Percentiles rank a stretch among this genome's conserved stretches.
Evolutionary conservation across 352 stramenopile species (phyloP).

Genomic region (Phytophthora hibernalis): DNA sequence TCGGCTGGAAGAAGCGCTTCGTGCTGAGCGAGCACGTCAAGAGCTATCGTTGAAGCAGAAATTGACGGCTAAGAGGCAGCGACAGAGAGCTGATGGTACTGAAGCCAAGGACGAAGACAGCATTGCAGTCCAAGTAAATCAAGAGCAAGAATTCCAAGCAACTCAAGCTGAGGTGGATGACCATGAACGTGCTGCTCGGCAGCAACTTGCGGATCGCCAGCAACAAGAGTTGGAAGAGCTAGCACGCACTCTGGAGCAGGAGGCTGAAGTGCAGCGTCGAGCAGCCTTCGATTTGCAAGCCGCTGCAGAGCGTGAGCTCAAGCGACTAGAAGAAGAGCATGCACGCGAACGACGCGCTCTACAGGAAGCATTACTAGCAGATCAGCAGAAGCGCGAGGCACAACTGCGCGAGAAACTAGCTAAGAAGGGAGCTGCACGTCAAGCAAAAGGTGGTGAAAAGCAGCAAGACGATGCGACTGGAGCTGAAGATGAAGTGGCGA

Average conservation of each 20-base stretch:
- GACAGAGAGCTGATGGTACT: conserved; percentile 5
- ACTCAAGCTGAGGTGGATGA: conserved; percentile 34
- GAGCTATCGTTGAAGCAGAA: conserved; percentile 53
- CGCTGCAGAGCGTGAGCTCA: conserved; percentile 44
- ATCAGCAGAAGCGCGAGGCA: conserved; percentile 50
- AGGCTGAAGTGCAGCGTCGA: conserved; percentile 25
- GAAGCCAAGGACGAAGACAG: not conserved
- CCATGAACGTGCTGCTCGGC: conserved; percentile 18
- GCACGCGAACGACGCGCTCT: conserved; percentile 40
- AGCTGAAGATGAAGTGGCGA: conserved; percentile 33
- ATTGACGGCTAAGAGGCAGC: conserved; percentile 40
- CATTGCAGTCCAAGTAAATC: too few species aligned
- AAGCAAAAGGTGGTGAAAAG: conserved; percentile 27
- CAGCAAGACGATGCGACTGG: conserved; percentile 33
- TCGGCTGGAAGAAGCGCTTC: conserved; percentile 39
- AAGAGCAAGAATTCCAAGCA: conserved; percentile 12
- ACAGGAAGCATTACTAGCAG: conserved; percentile 36
- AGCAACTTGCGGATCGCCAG: conserved; percentile 32
- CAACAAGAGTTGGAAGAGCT: conserved; percentile 34
- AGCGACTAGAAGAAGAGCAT: conserved; percentile 60
- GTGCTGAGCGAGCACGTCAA: conserved; percentile 42
- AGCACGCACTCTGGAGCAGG: conserved; percentile 42
- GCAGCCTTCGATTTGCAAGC: conserved; percentile 30
- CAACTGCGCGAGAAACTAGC: conserved; percentile 59
- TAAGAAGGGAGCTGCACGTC: conserved; percentile 36